These are phyloP conservation scores for Botryotinia globosa DNA, from an alignment of 2,329 filamentous ascomycete genomes.

Conservation along the genomic window DNA sequence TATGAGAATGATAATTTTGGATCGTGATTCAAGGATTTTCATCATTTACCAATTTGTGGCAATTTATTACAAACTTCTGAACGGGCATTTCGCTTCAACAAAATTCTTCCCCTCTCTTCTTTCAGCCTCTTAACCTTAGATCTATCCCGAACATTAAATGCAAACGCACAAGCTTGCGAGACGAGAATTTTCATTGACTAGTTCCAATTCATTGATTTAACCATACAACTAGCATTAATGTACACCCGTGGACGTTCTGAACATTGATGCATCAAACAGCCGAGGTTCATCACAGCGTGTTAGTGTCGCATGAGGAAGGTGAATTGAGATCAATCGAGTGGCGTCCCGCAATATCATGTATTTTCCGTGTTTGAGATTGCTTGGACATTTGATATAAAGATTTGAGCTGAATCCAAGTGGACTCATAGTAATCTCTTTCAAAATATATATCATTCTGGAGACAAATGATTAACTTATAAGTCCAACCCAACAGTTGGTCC, in stretches of 20 bases:
- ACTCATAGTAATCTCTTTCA: not conserved
- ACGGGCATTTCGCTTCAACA: not conserved
- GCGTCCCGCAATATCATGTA: not conserved
- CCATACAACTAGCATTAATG: not conserved
- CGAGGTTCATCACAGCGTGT: not conserved
- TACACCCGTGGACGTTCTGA: not conserved
- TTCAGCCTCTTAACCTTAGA: not conserved
- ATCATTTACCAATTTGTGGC: not conserved
- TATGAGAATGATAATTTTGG: not conserved
- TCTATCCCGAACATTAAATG: not conserved
- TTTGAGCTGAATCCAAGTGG: not conserved
- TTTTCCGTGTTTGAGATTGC: not conserved
- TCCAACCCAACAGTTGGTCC: not conserved
- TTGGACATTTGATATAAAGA: not conserved
- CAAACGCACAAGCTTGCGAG: not conserved
- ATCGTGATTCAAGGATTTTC: not conserved
- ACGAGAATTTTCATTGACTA: not conserved
- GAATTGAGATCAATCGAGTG: not conserved
- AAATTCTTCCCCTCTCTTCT: not conserved
- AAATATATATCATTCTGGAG: not conserved
- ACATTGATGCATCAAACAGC: not conserved
- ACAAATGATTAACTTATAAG: not conserved
- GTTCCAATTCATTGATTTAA: not conserved
- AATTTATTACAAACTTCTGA: not conserved
- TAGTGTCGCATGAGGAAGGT: not conserved